These are phyloP conservation scores for Cercis canadensis DNA, from an alignment of 306 rosid genomes.

Conservation along the genomic window DNA sequence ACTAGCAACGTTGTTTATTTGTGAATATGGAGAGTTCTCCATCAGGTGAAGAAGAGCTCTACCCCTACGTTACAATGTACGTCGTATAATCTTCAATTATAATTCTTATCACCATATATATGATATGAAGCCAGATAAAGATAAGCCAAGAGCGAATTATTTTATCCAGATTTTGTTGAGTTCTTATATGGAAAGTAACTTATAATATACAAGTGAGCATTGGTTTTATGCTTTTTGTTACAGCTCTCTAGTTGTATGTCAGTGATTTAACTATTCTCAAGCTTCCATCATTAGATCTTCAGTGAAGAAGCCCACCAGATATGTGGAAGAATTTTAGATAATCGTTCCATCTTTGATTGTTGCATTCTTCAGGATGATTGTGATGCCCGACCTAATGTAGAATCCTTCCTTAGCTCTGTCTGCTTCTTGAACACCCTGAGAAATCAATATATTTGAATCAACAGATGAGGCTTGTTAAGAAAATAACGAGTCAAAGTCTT, in stretches of 20 bases:
- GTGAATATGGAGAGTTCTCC: background rate
- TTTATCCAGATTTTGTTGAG: background rate
- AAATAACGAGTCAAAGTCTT: background rate
- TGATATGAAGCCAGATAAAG: no score
- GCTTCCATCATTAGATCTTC: constrained; percentile 16
- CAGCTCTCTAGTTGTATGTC: background rate
- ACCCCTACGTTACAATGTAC: no score
- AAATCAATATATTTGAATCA: constrained; percentile 37
- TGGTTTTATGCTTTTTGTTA: no score
- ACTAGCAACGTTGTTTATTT: background rate
- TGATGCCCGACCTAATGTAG: constrained; percentile 77
- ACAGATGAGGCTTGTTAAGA: constrained; percentile 5
- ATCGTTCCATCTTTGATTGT: constrained; percentile 80
- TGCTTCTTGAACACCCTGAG: constrained; percentile 88
- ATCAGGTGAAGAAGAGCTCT: constrained; percentile 6
- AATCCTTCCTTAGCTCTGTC: constrained; percentile 79
- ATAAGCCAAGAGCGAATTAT: no score
- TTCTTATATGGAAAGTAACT: background rate
- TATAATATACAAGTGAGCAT: no score
- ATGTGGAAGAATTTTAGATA: constrained; percentile 46
- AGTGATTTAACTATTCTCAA: constrained; percentile 24
- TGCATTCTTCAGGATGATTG: constrained; percentile 74
- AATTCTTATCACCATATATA: background rate
- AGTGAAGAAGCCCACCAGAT: background rate
- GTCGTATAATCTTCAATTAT: constrained; percentile 25